Conservation (phyloP, 805 yeast genomes). For the Cyberlindnera mrakii region DNA sequence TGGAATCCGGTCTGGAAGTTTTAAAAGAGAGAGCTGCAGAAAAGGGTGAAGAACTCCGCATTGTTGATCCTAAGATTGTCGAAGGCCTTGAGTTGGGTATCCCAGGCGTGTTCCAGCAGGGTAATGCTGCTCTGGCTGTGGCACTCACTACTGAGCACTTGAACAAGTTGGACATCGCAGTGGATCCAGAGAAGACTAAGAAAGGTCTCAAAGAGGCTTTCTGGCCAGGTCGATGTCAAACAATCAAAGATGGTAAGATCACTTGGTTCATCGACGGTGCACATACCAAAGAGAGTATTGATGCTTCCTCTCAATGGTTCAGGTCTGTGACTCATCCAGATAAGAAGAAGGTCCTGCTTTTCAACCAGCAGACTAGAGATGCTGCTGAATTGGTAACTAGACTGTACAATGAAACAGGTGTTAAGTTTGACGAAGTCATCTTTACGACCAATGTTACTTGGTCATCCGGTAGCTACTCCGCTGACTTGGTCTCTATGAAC, state of each 20-base stretch:
- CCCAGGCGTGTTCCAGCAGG: conserved; percentile 76
- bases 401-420: conserved; percentile 37
- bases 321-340: conserved; percentile 29
- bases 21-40: conserved; percentile 66
- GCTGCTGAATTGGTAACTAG: conserved; percentile 56
- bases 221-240: conserved; percentile 98
- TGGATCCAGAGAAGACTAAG: conserved; percentile 21
- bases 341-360: conserved; percentile 50
- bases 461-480: conserved; percentile 72
- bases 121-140: conserved; percentile 85
- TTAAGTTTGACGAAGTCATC: conserved; percentile 65
- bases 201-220: conserved; percentile 59
- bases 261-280: conserved; percentile 96
- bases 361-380: conserved; percentile 94
- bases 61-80: conserved; percentile 38
- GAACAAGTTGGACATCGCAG: conserved; percentile 36
- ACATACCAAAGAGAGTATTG: conserved; percentile 83
- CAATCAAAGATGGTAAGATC: conserved; percentile 39
- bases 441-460: conserved; percentile 93
- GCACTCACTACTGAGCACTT: conserved; percentile 62
- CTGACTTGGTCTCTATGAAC: conserved; percentile 82
- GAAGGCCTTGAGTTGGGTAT: conserved; percentile 49
- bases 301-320: conserved; percentile 83
- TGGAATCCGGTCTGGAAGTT: conserved; percentile 49
- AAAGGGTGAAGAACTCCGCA: conserved; percentile 42